phyloP scores from a whole-genome alignment of 257 asterid genomes.

The Solanum infundibuliforme region DNA sequence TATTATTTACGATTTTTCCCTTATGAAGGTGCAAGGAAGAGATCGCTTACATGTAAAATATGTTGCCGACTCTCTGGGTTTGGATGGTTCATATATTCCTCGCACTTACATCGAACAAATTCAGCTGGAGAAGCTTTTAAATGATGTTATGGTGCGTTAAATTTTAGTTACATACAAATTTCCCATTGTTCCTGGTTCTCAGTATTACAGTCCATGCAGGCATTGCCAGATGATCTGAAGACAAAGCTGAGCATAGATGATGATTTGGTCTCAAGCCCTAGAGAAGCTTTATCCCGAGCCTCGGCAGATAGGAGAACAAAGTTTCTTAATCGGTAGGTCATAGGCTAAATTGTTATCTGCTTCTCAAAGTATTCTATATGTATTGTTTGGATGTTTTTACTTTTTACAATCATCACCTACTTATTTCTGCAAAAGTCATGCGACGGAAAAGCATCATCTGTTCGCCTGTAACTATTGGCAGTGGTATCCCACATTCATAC shows the following conservation, averaged over 20 bases:
- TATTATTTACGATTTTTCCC: constrained; percentile 1
- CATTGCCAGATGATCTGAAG: constrained; percentile 90
- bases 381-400: background rate
- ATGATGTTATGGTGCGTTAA: constrained; percentile 78
- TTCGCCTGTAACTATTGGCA: constrained; percentile 22
- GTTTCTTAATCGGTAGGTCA: constrained; percentile 70
- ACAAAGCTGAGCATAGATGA: constrained; percentile 93
- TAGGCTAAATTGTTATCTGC: background rate
- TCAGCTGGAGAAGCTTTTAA: constrained; percentile 89
- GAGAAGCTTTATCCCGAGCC: constrained; percentile 96
- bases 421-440: background rate
- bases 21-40: constrained; percentile 81
- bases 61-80: constrained; percentile 69
- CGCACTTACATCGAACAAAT: constrained; percentile 96
- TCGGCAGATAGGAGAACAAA: constrained; percentile 86
- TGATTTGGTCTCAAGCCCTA: constrained; percentile 77
- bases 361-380: background rate
- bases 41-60: constrained; percentile 70
- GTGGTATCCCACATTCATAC: constrained; percentile 70
- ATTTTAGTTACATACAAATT: background rate
- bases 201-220: constrained; percentile 23
- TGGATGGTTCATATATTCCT: constrained; percentile 86
- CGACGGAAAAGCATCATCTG: background rate
- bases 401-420: background rate
- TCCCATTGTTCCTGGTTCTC: constrained; percentile 4